Evolutionary conservation across 495 filamentous ascomycete genomes (phyloP).

Genomic region (Penicillium desertorum): DNA sequence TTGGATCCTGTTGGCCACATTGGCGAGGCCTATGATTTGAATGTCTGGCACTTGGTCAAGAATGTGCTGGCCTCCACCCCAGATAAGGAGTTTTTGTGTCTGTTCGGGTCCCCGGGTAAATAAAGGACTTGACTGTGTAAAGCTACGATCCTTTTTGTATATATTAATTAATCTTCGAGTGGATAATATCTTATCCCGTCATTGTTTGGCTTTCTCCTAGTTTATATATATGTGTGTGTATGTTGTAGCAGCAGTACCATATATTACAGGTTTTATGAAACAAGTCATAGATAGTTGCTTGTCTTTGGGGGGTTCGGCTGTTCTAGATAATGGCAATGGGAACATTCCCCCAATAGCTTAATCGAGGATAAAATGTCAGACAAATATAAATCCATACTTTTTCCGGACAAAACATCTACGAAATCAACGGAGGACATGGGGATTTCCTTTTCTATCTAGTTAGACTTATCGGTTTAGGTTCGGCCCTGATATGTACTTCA

Average conservation of each 20-base stretch:
- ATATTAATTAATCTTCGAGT: conserved; percentile 9
- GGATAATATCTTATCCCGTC: neutral
- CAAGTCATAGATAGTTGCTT: no score
- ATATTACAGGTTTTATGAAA: no score
- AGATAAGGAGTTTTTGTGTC: conserved; percentile 36
- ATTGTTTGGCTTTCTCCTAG: neutral
- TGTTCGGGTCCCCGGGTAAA: conserved; percentile 41
- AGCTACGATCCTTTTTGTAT: neutral
- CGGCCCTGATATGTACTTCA: no score
- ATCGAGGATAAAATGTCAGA: no score
- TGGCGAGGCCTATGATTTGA: conserved; percentile 53
- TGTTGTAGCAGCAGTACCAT: neutral
- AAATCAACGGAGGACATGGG: no score
- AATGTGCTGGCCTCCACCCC: conserved; percentile 48
- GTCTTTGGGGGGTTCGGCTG: no score
- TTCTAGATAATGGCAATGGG: no score
- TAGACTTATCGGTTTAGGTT: no score
- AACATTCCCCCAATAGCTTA: no score
- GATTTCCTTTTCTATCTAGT: no score
- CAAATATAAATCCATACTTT: no score
- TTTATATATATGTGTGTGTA: neutral
- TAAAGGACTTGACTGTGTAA: conserved; percentile 3
- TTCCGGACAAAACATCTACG: no score
- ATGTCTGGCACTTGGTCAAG: conserved; percentile 55
- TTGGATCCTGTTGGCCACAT: conserved; percentile 53